Base-by-base conservation (phyloP, 2,329 filamentous ascomycete species). In the Fusarium avenaceum region DNA sequence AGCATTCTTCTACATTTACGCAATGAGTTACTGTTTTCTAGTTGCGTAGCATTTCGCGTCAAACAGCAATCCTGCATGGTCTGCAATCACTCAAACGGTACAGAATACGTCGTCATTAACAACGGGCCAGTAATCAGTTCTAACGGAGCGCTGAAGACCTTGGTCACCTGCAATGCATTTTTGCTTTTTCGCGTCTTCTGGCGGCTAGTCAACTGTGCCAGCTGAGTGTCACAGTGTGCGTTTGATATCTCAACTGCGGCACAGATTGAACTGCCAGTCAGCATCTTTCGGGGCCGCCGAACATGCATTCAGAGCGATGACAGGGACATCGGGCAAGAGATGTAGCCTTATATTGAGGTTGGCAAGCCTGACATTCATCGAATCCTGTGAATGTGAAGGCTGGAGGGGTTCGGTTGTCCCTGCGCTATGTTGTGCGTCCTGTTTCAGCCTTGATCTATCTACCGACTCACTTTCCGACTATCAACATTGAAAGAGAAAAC, bases 261-360 rank as follows among this genome's bases (percentile, higher is more conserved):
- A 17, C 33, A 8, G 35, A 38, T 19, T 17, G 17, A 38, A 38
- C 17, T 10, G 44, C 28, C 22, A 19, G 40, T n/a, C 24, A 30
- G 11, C 15, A 24, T n/a, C 22, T 3, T n/a, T 60, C 61, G 60
- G 47, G 6, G 10, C 35, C 13, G 8, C 61, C 61, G 54, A 53
- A 30, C 15, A 22, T 30, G 30, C 14, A 22, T 30, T 20, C 26
- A 32, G 8, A 19, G 19, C 38, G 32, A 44, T 49, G 17, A 20
- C 30, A 17, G 30, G 52, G 38, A 49, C 45, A n/a, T 19, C 40
- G 60, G 47, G 38, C 28, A 28, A n/a, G 40, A 45, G 39, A 43
- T 60, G 43, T n/a, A 47, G 45, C 60, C 13, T 48, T 33, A 9
- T 28, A 26, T 32, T 22, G 17, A 30, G 47, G 38, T 38, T 57